phyloP scores from a whole-genome alignment of 1,284 basidiomycete genomes.

The Farysia itapuensis region DNA sequence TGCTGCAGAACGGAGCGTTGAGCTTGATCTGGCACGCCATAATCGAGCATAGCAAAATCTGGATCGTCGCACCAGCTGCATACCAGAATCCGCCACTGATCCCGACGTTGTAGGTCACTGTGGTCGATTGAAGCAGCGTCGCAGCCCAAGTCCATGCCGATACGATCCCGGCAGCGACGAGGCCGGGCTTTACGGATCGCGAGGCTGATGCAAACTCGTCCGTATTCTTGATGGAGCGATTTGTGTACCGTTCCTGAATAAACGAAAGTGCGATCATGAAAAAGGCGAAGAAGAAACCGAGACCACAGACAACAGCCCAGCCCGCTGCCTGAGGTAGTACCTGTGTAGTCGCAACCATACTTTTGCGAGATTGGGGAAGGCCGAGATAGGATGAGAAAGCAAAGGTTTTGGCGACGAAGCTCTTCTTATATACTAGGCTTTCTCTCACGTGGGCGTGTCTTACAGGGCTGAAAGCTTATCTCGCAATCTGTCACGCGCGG shows the following conservation, averaged over 20 bases:
- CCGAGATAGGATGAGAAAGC: no score
- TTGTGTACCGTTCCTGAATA: slow-evolving; percentile 51
- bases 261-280: slow-evolving; percentile 52
- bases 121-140: slow-evolving; percentile 67
- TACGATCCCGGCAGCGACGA: slow-evolving; percentile 87
- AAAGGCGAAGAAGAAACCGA: slow-evolving; percentile 48
- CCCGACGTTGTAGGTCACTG: slow-evolving; percentile 61
- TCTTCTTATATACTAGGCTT: no score
- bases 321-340: slow-evolving; percentile 50
- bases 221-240: slow-evolving; percentile 38
- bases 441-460: no score
- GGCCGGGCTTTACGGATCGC: slow-evolving; percentile 70
- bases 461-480: no score
- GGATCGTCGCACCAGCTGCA: slow-evolving; percentile 63
- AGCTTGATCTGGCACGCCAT: slow-evolving; percentile 65
- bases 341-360: slow-evolving; percentile 22
- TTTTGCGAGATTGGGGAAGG: no score
- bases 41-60: slow-evolving; percentile 69
- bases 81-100: slow-evolving; percentile 38
- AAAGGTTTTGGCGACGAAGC: no score
- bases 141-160: slow-evolving; percentile 61
- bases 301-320: slow-evolving; percentile 56
- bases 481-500: no score
- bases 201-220: slow-evolving; percentile 56
- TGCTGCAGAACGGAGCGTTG: slow-evolving; percentile 68